These are phyloP conservation scores for Citrullus colocynthis DNA, from an alignment of 306 rosid species.

Conservation along the genomic window DNA sequence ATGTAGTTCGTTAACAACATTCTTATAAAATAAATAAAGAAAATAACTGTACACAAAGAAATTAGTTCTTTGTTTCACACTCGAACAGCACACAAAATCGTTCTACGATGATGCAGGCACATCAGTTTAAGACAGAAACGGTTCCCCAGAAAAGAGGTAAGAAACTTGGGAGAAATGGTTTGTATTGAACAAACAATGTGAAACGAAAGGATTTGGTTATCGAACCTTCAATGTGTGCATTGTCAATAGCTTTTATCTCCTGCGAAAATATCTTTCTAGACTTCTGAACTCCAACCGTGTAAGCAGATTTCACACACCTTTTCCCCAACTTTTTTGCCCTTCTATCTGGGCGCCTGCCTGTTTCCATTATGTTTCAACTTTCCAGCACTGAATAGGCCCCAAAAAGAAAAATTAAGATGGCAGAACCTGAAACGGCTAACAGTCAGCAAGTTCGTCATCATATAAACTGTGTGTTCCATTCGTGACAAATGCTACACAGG, in stretches of 20 bases:
- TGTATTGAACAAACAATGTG: not conserved
- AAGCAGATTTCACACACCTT: not conserved
- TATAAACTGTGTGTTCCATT: not conserved
- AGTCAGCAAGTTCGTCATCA: not conserved
- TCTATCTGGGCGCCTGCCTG: not conserved
- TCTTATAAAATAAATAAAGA: not conserved
- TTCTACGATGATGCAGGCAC: not conserved
- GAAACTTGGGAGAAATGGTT: not conserved
- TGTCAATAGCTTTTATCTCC: not conserved
- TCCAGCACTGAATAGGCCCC: not conserved
- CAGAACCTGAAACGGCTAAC: not conserved
- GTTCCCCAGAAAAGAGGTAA: not conserved
- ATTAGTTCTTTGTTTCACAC: not conserved
- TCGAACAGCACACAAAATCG: not conserved
- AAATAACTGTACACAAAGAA: not conserved
- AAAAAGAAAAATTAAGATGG: not conserved
- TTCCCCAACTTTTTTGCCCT: not conserved
- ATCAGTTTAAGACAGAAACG: not conserved
- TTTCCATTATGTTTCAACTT: conserved; percentile 4
- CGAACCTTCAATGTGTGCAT: not conserved
- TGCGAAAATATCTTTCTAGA: not conserved
- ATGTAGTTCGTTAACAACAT: conserved; percentile 6
- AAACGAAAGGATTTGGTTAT: not conserved
- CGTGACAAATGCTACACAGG: not conserved
- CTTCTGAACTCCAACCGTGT: not conserved